These are phyloP conservation scores for Phytophthora rubi DNA, from an alignment of 352 stramenopile species.

Conservation along the genomic window DNA sequence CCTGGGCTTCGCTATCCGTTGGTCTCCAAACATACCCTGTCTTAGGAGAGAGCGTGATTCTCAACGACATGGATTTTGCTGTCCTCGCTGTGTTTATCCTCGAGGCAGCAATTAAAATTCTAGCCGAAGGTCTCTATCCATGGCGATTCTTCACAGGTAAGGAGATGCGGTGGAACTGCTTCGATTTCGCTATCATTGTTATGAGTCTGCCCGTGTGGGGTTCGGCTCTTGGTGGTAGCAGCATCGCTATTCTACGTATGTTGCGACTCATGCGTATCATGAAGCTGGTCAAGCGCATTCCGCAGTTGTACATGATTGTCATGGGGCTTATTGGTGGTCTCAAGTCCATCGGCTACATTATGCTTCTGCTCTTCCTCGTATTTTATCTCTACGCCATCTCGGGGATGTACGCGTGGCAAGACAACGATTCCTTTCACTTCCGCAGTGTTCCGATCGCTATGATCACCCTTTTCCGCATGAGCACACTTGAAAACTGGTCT, in stretches of 20 bases:
- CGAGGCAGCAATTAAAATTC: conserved; percentile 79
- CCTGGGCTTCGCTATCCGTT: conserved; percentile 81
- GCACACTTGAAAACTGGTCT: conserved; percentile 84
- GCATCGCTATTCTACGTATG: conserved; percentile 86
- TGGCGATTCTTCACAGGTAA: conserved; percentile 80
- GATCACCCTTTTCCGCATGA: conserved; percentile 86
- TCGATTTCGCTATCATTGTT: conserved; percentile 86
- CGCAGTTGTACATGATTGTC: conserved; percentile 92
- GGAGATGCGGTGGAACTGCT: conserved; percentile 86
- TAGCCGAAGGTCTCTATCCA: conserved; percentile 71
- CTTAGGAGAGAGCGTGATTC: conserved; percentile 43
- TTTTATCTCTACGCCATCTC: conserved; percentile 93
- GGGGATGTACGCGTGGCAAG: conserved; percentile 90
- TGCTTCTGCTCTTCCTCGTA: conserved; percentile 85
- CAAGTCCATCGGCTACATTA: conserved; percentile 92
- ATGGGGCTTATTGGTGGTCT: conserved; percentile 90
- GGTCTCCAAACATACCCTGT: conserved; percentile 79
- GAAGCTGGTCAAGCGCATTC: conserved; percentile 90
- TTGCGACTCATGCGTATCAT: conserved; percentile 89
- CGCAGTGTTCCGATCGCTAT: conserved; percentile 80
- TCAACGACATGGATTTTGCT: conserved; percentile 70
- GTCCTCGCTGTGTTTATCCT: conserved; percentile 82
- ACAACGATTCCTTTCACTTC: conserved; percentile 90
- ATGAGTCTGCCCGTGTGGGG: conserved; percentile 80
- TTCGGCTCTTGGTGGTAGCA: conserved; percentile 66